Evolutionary conservation across 352 stramenopile species (phyloP).

Genomic region (Phytophthora chlamydospora): DNA sequence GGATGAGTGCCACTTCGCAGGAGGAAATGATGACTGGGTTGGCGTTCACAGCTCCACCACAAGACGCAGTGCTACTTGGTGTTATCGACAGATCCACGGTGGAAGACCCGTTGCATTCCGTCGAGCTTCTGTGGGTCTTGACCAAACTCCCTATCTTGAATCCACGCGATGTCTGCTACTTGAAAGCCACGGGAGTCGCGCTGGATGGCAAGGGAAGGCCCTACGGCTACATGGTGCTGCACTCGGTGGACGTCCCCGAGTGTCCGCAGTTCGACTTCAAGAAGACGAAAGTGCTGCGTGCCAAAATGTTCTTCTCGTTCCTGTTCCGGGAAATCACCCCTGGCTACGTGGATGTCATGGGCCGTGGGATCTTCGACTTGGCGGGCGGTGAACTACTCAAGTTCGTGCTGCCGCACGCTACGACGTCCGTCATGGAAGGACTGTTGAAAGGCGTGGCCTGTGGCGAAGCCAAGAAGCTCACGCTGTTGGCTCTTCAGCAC

Average conservation of each 20-base stretch:
- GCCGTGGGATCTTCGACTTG: constrained; percentile 48
- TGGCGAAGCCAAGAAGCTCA: constrained; percentile 54
- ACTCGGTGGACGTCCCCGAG: constrained; percentile 44
- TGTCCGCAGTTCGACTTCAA: constrained; percentile 43
- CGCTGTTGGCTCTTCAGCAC: constrained; percentile 34
- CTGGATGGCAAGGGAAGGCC: constrained; percentile 33
- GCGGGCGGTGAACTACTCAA: constrained; percentile 34
- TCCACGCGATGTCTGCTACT: constrained; percentile 44
- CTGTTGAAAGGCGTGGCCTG: constrained; percentile 33
- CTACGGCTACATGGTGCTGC: constrained; percentile 51
- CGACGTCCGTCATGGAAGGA: constrained; percentile 33
- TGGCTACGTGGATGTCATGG: constrained; percentile 41
- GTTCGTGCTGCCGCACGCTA: constrained; percentile 33
- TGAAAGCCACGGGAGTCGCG: constrained; percentile 48
- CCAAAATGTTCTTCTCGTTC: constrained; percentile 40
- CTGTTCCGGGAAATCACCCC: constrained; percentile 43
- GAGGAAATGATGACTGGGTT: constrained; percentile 43
- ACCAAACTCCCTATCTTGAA: constrained; percentile 40
- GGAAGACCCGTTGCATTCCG: constrained; percentile 44
- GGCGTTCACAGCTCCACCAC: constrained; percentile 23
- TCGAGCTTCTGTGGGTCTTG: constrained; percentile 50
- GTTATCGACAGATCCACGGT: constrained; percentile 36
- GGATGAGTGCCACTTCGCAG: constrained; percentile 32
- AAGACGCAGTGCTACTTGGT: constrained; percentile 41
- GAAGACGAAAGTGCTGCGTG: constrained; percentile 36